A percentile compares a stretch with the other conserved stretches of the same genome.
Evolutionary conservation across 768 basidiomycete genomes (phyloP).

Genomic region (Albatrellus ellisii): DNA sequence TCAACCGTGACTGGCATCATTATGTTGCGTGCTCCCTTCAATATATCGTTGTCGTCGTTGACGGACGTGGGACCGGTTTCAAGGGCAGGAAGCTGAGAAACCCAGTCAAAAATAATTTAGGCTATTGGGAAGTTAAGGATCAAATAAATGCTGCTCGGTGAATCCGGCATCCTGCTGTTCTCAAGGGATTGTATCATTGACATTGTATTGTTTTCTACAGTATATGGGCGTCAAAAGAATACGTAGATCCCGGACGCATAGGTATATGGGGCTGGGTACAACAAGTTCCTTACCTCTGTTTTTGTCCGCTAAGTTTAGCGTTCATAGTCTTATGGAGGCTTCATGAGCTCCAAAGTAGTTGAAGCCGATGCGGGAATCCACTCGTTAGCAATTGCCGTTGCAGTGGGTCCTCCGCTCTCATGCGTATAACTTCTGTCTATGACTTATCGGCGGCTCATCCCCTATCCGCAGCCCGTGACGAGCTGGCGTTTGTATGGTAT

Average conservation of each 20-base stretch:
- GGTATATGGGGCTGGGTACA: constrained; percentile 98
- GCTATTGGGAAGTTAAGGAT: constrained; percentile 80
- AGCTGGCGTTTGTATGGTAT: constrained; percentile 75
- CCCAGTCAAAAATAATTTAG: constrained; percentile 79
- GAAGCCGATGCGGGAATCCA: constrained; percentile 88
- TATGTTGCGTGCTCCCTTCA: constrained; percentile 72
- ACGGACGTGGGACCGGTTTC: constrained; percentile 89
- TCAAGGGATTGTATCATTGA: neutral
- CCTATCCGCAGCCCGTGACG: constrained; percentile 54
- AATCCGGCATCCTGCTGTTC: constrained; percentile 16
- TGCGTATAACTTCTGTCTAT: neutral
- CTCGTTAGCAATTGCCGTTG: constrained; percentile 82
- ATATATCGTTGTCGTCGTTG: constrained; percentile 80
- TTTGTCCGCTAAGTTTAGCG: neutral
- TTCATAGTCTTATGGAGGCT: constrained; percentile 90
- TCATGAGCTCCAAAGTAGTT: constrained; percentile 86
- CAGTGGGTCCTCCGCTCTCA: constrained; percentile 37
- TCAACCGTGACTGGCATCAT: constrained; percentile 71
- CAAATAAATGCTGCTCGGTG: constrained; percentile 83
- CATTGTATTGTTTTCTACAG: constrained; percentile 24
- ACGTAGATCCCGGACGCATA: constrained; percentile 79
- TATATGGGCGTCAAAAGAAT: constrained; percentile 73
- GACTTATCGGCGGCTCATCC: neutral
- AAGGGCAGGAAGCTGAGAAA: constrained; percentile 79
- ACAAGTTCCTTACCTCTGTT: constrained; percentile 5